Evolutionary conservation across 805 yeast genomes (phyloP).

Genomic region (Wickerhamiella australiensis): DNA sequence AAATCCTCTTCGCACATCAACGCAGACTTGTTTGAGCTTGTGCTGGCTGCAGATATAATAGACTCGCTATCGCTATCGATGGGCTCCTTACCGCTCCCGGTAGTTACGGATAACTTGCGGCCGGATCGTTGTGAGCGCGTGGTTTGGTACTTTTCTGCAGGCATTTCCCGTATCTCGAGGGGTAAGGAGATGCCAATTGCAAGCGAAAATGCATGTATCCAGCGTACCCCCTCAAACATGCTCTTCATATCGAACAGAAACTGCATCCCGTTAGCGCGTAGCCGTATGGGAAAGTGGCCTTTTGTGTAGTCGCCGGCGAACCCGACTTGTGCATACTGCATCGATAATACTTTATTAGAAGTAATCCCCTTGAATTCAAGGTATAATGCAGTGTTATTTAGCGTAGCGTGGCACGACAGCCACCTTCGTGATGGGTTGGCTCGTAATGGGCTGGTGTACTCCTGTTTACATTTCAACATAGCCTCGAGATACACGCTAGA

Average conservation of each 20-base stretch:
- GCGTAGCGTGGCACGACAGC: constrained; percentile 55
- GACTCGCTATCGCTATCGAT: neutral
- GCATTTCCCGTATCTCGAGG: constrained; percentile 40
- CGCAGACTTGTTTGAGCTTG: neutral
- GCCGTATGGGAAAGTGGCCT: constrained; percentile 33
- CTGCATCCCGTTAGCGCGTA: constrained; percentile 78
- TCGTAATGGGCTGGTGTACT: constrained; percentile 70
- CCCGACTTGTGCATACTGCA: constrained; percentile 77
- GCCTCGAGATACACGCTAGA: constrained; percentile 57
- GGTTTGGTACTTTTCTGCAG: constrained; percentile 1
- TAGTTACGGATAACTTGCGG: neutral
- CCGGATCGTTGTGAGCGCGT: neutral
- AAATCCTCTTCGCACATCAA: neutral
- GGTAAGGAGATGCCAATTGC: constrained; percentile 78
- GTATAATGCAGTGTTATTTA: constrained; percentile 79
- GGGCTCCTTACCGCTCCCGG: neutral
- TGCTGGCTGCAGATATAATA: neutral
- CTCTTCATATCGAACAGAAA: constrained; percentile 52
- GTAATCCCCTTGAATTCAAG: constrained; percentile 40
- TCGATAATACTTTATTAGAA: constrained; percentile 37
- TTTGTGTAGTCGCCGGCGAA: constrained; percentile 76
- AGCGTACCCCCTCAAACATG: constrained; percentile 56
- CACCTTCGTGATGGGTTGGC: constrained; percentile 55
- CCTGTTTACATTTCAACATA: constrained; percentile 50
- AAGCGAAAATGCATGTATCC: constrained; percentile 60